These are phyloP conservation scores for Discostella stelligera DNA, from an alignment of 352 stramenopile species.

Conservation along the genomic window DNA sequence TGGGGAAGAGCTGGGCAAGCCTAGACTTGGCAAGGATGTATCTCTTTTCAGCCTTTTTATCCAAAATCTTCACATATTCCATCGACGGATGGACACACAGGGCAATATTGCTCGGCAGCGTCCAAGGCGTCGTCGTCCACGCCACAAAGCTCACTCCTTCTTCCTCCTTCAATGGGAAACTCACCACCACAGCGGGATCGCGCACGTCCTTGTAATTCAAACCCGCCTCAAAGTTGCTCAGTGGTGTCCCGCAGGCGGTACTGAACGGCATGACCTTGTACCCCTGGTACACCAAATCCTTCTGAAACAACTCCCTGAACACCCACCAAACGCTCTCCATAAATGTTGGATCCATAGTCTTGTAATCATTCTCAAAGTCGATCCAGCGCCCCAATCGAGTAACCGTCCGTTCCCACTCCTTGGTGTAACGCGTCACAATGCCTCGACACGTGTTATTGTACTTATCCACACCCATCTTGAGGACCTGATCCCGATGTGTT, in stretches of 20 bases:
- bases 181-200: slow-evolving; percentile 96
- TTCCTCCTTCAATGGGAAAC: slow-evolving; percentile 91
- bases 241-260: slow-evolving; percentile 94
- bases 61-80: slow-evolving; percentile 97
- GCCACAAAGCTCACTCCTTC: slow-evolving; percentile 86
- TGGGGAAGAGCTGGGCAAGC: slow-evolving; percentile 94
- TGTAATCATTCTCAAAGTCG: slow-evolving; percentile 99
- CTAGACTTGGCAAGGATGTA: slow-evolving; percentile 93
- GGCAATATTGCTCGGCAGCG: slow-evolving; percentile 96
- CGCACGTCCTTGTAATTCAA: slow-evolving; percentile 99
- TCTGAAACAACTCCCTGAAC: slow-evolving; percentile 96
- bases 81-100: slow-evolving; percentile 96
- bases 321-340: slow-evolving; percentile 99
- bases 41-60: slow-evolving; percentile 87
- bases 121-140: slow-evolving; percentile 99
- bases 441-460: slow-evolving; percentile 98
- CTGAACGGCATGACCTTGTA: slow-evolving; percentile 99
- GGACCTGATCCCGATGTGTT: slow-evolving; percentile 95
- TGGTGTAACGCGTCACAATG: slow-evolving; percentile 97
- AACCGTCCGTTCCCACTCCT: slow-evolving; percentile 97
- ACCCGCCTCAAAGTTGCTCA: slow-evolving; percentile 99
- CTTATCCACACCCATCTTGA: slow-evolving; percentile 96
- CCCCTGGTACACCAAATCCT: slow-evolving; percentile 97
- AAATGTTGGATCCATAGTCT: slow-evolving; percentile 99
- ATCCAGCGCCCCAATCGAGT: slow-evolving; percentile 98